Evolutionary conservation across 192 early-diverging fungal species (phyloP), one percentile per base, ranked within the genome.

Genomic region (Radiomyces spectabilis): DNA sequence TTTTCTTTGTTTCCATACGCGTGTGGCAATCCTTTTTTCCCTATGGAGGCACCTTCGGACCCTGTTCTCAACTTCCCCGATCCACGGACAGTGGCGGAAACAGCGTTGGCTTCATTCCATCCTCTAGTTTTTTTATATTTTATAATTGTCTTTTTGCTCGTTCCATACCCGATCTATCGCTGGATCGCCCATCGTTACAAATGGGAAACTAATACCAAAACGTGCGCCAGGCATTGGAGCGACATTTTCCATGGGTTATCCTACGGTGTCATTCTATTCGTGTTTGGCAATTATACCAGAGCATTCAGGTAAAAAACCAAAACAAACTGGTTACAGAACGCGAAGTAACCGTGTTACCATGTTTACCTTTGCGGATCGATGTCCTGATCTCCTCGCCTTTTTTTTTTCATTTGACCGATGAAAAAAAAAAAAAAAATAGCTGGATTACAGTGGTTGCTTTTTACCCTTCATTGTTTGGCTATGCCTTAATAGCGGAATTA

Each of bases 251-350:
- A 69, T 15, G 76, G 74, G 0, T 61, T 84, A 9, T 63, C 77
- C 2, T 89, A 87, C 64, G 65, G 77, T 7, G 72, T 77, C 31
- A 66, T 89, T 18, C 61, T 89, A 4, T 89, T 89, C 59, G 80
- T 84, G 29, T 76, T 89, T 72, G 87, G 87, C 37, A 85, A 83
- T 65, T 89, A 89, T 59, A 45, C 66, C 15, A 67, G 73, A 38
- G 82, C 83, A 15, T 74, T 87, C 38, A 68, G 70, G 66, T 82
- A 81, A 66, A 66, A 19, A 18, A 32, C 34, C 13, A 50, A 50
- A 50, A 12, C 30, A 48, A 47, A n/a, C n/a, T n/a, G n/a, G n/a
- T n/a, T n/a, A n/a, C n/a, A n/a, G n/a, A n/a, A n/a, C n/a, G n/a
- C n/a, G n/a, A n/a, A n/a, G n/a, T n/a, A n/a, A n/a, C n/a, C n/a